Evolutionary conservation across 345 rosid species (phyloP), one percentile per base, ranked within the genome.

Genomic region (Raphanus sativus): DNA sequence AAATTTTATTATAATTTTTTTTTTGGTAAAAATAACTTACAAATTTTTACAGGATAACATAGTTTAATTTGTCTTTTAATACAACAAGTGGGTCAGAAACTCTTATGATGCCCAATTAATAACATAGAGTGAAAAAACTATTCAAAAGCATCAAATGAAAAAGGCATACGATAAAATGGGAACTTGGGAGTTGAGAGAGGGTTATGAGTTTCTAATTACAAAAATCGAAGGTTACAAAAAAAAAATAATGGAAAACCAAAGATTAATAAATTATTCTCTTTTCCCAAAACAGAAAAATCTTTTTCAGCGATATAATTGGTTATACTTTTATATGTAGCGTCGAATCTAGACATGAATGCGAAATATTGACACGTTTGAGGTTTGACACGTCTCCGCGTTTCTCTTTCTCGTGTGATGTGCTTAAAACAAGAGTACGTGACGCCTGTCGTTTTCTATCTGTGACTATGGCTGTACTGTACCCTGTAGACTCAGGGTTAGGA

Each of bases 261-360:
- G 58, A 65, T 36, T 65, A 29, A 10, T 45, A 33, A 33, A 33
- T 33, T 33, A 5, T 33, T 33, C 36, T 6, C 36, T 33, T 33
- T 33, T 38, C 13, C 9, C 45, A 38, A 38, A 38, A 34, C 45
- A 38, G 45, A 38, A 38, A 48, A 38, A 48, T 32, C 52, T 15
- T 56, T 74, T 28, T 2, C 6, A 16, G 4, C 15, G 34, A 67
- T 67, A 11, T 60, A 59, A 75, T 75, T 67, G 68, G 68, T 9
- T 68, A 10, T 13, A 42, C 21, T 8, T 67, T 3, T 38, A 3
- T 38, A 38, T 38, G 30, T 16, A 50, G 32, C n/a, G 24, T 15
- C 54, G 63, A 33, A 69, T 76, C 8, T 11, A 76, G 64, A 69
- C 80, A 76, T 58, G 75, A 50, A 69, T 62, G 55, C n/a, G 32